A percentile compares a stretch with the other conserved stretches of the same genome.
Conservation (phyloP, 2,329 filamentous ascomycete genomes). For the Neofusicoccum kwambonambiense region DNA sequence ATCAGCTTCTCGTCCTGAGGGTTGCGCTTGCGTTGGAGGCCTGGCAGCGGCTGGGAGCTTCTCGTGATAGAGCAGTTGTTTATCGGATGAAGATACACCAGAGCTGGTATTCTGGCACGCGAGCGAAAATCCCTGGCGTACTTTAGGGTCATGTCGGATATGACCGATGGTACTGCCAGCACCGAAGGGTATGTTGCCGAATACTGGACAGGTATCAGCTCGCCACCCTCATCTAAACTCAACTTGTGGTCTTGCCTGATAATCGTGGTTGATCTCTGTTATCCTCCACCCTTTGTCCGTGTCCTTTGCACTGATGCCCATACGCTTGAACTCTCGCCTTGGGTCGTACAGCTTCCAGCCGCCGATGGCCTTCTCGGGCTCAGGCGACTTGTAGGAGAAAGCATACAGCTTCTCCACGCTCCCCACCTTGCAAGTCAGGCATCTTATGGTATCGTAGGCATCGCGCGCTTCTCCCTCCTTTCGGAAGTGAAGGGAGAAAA, state of each 20-base stretch:
- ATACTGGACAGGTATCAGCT: conserved; percentile 50
- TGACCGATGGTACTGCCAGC: conserved; percentile 78
- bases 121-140: conserved; percentile 90
- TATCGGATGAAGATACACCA: conserved; percentile 92
- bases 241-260: conserved; percentile 51
- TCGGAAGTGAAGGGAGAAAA: conserved; percentile 84
- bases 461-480: conserved; percentile 74
- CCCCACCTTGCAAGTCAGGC: conserved; percentile 76
- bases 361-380: conserved; percentile 69
- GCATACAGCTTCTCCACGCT: conserved; percentile 87
- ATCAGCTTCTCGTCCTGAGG: conserved; percentile 95
- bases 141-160: conserved; percentile 96
- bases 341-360: conserved; percentile 87
- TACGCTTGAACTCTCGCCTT: conserved; percentile 77
- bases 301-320: conserved; percentile 83
- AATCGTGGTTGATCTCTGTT: conserved; percentile 85
- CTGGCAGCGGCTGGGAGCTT: conserved; percentile 87
- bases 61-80: conserved; percentile 97
- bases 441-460: conserved; percentile 81
- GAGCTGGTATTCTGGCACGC: conserved; percentile 78
- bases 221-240: too few relatives aligned
- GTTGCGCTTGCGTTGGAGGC: conserved; percentile 82
- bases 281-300: conserved; percentile 82
- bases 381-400: conserved; percentile 77
- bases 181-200: conserved; percentile 89